phyloP scores from a whole-genome alignment of 148 eudicot genomes.

The Spergularia marina region DNA sequence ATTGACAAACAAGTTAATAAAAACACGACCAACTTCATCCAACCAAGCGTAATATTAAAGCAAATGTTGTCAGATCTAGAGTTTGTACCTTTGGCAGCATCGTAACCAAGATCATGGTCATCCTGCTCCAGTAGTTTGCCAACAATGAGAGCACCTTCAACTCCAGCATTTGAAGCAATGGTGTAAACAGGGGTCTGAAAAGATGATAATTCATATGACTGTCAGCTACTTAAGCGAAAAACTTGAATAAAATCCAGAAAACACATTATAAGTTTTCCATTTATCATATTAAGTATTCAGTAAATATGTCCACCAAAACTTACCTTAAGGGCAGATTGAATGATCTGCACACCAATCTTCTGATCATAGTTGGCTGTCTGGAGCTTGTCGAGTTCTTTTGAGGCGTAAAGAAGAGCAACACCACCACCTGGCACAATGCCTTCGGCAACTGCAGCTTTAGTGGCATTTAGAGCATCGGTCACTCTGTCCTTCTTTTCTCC shows the following conservation, averaged over 20 bases:
- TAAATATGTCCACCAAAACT: neutral
- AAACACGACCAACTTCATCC: neutral
- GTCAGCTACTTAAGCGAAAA: neutral
- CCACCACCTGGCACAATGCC: constrained; percentile 91
- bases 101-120: constrained; percentile 81
- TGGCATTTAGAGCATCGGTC: constrained; percentile 93
- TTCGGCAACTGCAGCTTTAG: constrained; percentile 96
- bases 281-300: neutral
- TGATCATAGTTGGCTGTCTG: constrained; percentile 55
- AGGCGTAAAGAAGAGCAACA: constrained; percentile 67
- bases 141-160: constrained; percentile 83
- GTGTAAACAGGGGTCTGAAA: constrained; percentile 80
- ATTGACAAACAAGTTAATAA: neutral
- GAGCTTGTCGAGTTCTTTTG: constrained; percentile 47
- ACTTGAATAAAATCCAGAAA: neutral
- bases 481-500: constrained; percentile 97
- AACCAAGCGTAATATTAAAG: no score
- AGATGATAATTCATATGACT: neutral
- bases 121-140: constrained; percentile 92
- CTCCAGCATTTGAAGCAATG: constrained; percentile 93
- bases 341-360: constrained; percentile 69
- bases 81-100: constrained; percentile 80
- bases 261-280: no score
- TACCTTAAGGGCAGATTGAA: constrained; percentile 67
- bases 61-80: neutral